phyloP scores from a whole-genome alignment of 1,284 basidiomycete genomes.

The Cryptococcus jaspeensis region DNA sequence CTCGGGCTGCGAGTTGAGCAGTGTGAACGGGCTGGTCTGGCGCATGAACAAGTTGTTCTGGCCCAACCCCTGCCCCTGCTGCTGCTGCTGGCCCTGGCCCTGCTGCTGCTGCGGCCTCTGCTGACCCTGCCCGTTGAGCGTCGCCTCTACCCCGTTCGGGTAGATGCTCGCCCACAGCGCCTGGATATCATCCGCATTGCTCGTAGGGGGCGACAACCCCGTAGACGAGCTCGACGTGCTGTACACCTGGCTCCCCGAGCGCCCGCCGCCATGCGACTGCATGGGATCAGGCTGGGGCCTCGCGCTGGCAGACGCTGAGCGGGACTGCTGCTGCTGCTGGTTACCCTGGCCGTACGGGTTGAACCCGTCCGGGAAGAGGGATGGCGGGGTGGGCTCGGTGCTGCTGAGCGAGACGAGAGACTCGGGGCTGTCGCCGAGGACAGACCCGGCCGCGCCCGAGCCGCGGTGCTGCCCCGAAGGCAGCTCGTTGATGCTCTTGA shows the following conservation, averaged over 20 bases:
- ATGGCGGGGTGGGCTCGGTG: slow-evolving; percentile 12
- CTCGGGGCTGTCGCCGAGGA: slow-evolving; percentile 27
- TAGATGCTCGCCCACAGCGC: slow-evolving; percentile 47
- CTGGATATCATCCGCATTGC: slow-evolving; percentile 35
- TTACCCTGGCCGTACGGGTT: slow-evolving; percentile 16
- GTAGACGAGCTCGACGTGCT: slow-evolving; percentile 7
- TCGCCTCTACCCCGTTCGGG: slow-evolving; percentile 27
- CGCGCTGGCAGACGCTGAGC: too few species aligned
- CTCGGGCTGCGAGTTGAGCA: slow-evolving; percentile 32
- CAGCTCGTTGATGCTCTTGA: slow-evolving; percentile 36
- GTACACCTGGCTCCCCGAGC: too few species aligned
- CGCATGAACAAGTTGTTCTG: not conserved
- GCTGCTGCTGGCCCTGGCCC: slow-evolving; percentile 2
- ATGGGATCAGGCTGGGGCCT: not conserved
- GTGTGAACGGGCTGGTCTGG: slow-evolving; percentile 22
- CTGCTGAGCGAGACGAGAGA: slow-evolving; percentile 34
- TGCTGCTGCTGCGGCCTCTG: slow-evolving; percentile 7
- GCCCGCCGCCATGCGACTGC: not conserved
- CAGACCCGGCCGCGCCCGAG: slow-evolving; percentile 1
- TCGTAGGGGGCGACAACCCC: slow-evolving; percentile 15
- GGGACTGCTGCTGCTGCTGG: too few species aligned
- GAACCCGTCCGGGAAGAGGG: slow-evolving; percentile 22
- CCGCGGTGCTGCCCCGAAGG: slow-evolving; percentile 20
- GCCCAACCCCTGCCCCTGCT: slow-evolving; percentile 2
- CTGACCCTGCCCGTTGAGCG: slow-evolving; percentile 6